Evolutionary conservation across 2,329 filamentous ascomycete genomes (phyloP).

Genomic region (Cryoendolithus antarcticus): DNA sequence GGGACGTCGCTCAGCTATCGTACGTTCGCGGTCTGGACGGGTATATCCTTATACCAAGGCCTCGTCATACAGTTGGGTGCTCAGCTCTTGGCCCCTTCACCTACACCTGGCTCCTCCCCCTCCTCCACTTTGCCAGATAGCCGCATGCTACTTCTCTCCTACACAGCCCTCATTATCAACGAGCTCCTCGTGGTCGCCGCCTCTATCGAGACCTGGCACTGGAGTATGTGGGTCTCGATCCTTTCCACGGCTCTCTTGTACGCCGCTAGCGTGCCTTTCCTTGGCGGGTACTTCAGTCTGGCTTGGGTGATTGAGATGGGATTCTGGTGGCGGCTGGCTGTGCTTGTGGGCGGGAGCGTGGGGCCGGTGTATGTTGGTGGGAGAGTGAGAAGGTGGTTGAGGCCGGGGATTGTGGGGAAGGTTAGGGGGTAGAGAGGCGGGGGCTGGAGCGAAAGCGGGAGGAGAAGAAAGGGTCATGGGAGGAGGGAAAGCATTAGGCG

Average conservation of each 20-base stretch:
- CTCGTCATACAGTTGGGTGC: constrained; percentile 89
- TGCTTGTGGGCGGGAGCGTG: constrained; percentile 67
- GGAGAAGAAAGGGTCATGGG: too few species aligned
- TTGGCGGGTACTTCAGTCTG: constrained; percentile 84
- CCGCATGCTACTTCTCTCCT: constrained; percentile 76
- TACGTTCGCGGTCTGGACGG: constrained; percentile 94
- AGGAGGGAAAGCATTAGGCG: too few species aligned
- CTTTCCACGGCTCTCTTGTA: constrained; percentile 74
- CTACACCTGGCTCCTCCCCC: constrained; percentile 19
- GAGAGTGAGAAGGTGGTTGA: constrained; percentile 69
- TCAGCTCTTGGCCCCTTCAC: constrained; percentile 74
- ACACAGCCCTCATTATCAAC: constrained; percentile 84
- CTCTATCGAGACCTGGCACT: constrained; percentile 94
- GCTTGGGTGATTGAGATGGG: constrained; percentile 63
- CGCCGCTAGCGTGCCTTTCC: constrained; percentile 69
- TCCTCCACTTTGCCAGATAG: constrained; percentile 7
- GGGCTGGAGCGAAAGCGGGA: too few species aligned
- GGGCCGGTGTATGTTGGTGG: constrained; percentile 83
- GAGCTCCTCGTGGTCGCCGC: constrained; percentile 96
- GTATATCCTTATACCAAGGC: constrained; percentile 90
- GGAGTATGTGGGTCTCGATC: constrained; percentile 75
- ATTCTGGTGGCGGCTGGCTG: constrained; percentile 78
- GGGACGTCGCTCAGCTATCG: constrained; percentile 79
- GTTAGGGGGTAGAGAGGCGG: constrained; percentile 39
- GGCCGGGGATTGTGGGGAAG: constrained; percentile 89